Evolutionary conservation across 208 protist genomes (phyloP), one percentile per base, ranked within the genome.

Genomic region (Trypanosoma platydactyli): DNA sequence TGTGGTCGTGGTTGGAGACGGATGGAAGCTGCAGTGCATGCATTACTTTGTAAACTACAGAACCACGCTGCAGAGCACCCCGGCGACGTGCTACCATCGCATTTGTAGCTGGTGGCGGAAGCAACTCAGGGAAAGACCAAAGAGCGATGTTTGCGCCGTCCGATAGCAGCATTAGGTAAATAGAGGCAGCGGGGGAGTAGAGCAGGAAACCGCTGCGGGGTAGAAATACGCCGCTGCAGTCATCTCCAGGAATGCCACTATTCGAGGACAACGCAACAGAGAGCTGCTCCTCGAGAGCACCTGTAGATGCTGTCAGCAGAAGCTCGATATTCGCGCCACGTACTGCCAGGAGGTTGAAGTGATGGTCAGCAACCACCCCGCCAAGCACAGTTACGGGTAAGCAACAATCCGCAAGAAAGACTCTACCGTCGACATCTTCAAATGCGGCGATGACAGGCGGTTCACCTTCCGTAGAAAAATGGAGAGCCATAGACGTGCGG

Each of bases 1-100:
- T 66, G 60, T 73, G 68, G 15, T 49, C 35, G 46, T 58, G 38
- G 5, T 41, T 18, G n/a, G 53, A 55, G 20, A 73, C 52, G 27
- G 50, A 66, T 38, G 68, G 68, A 3, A 73, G 38, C n/a, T 65
- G 49, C 44, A 73, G n/a, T 25, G 51, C 41, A 46, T 67, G 68
- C 27, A 60, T 68, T 27, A 61, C 53, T 46, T 68, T 49, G 29
- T 68, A 73, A 7, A 16, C 29, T 22, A 67, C 53, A 27, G 68
- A 61, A 20, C 53, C 50, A 27, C 58, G 60, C n/a, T 52, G 35
- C 38, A 68, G 29, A 24, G 44, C 42, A 30, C 44, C 46, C 22
- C 44, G 50, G 20, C 60, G 68, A 29, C 25, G 60, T 44, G 6
- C 24, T 42, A 5, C 5, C 33, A 38, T 25, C 38, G 59, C 42